These are phyloP conservation scores for Fusarium pseudocircinatum DNA, from an alignment of 2,329 filamentous ascomycete genomes.

Conservation along the genomic window DNA sequence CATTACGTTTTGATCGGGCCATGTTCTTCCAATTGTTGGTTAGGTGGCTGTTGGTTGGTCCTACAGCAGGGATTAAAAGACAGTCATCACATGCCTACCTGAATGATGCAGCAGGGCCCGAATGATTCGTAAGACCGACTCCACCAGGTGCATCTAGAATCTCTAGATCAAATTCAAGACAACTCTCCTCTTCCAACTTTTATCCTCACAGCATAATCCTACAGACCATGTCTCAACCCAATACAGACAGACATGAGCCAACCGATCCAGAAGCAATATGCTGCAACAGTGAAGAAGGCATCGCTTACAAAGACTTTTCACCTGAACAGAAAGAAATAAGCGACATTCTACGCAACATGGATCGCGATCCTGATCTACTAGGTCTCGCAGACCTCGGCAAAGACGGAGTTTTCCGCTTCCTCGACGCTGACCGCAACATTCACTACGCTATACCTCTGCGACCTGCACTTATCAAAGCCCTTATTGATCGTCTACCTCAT, in stretches of 20 bases:
- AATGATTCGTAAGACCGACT: background rate
- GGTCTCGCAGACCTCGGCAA: background rate
- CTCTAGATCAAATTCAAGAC: rapidly evolving
- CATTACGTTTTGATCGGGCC: background rate
- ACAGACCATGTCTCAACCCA: background rate
- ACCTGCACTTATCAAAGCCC: background rate
- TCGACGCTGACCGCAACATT: constrained; percentile 1
- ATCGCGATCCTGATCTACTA: background rate
- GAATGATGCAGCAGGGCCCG: background rate
- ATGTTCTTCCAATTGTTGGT: rapidly evolving
- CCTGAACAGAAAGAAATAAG: background rate
- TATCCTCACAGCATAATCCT: rapidly evolving
- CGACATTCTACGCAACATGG: background rate
- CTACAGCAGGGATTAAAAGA: background rate
- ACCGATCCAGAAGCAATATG: background rate
- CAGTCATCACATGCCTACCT: background rate
- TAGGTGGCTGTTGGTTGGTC: background rate
- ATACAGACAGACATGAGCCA: background rate
- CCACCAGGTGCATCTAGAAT: too few relatives aligned
- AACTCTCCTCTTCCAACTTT: rapidly evolving
- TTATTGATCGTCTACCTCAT: background rate
- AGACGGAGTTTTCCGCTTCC: background rate
- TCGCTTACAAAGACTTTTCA: background rate
- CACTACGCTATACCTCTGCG: background rate
- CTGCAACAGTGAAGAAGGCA: background rate